Conservation (phyloP, 345 rosid species). For the Hibiscus mutabilis region DNA sequence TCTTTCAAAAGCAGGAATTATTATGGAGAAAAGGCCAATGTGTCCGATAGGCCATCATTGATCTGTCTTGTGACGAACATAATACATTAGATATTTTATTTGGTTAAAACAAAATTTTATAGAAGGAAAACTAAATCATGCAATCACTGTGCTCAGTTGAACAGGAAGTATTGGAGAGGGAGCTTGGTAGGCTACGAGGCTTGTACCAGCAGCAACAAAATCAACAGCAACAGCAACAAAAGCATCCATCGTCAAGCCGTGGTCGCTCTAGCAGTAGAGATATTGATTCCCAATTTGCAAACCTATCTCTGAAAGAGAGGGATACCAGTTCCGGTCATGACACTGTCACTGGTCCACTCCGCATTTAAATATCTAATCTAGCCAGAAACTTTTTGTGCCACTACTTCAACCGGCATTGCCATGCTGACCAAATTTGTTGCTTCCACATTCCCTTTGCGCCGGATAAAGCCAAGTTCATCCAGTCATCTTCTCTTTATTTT, state of each 20-base stretch:
- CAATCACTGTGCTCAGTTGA: constrained; percentile 54
- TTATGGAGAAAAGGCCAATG: constrained; percentile 1
- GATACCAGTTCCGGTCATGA: constrained; percentile 58
- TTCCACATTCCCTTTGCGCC: constrained; percentile 9
- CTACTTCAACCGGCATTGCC: constrained; percentile 13
- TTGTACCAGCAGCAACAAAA: constrained; percentile 45
- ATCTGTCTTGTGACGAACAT: background rate
- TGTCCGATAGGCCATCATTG: background rate
- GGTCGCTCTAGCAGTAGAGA: constrained; percentile 70
- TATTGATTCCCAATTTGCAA: constrained; percentile 79
- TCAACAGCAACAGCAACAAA: background rate
- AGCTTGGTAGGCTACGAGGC: constrained; percentile 68
- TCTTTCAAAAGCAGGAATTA: background rate
- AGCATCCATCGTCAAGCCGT: constrained; percentile 53
- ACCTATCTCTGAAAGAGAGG: constrained; percentile 67
- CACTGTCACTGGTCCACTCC: constrained; percentile 55
- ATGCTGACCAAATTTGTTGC: constrained; percentile 18
- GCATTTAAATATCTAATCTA: constrained; percentile 36
- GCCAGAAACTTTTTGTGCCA: constrained; percentile 21
- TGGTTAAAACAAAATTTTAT: background rate
- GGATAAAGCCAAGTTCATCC: constrained; percentile 23
- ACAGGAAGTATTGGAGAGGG: constrained; percentile 93
- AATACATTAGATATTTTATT: background rate
- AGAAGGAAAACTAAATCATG: constrained; percentile 4
- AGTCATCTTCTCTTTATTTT: constrained; percentile 19